phyloP scores from a whole-genome alignment of 768 basidiomycete genomes.

The Russula earlei region DNA sequence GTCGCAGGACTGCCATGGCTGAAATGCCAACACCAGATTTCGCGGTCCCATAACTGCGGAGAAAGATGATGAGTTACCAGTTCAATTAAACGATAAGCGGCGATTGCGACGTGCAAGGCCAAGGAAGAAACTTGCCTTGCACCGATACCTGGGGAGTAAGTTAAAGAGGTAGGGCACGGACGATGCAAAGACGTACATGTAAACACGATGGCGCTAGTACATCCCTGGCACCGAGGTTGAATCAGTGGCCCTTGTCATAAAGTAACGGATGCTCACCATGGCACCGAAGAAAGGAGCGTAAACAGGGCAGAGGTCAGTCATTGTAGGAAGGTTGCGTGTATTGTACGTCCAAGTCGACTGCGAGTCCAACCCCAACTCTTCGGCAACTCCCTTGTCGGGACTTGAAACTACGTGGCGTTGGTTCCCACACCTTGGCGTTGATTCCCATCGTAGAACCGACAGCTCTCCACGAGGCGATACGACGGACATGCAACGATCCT shows the following conservation, averaged over 20 bases:
- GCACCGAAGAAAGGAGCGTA: constrained; percentile 98
- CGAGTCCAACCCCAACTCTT: background rate
- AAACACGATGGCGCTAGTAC: constrained; percentile 94
- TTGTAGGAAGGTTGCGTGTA: constrained; percentile 20
- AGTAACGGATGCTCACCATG: constrained; percentile 53
- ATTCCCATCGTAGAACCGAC: too few species aligned
- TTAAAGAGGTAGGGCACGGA: background rate
- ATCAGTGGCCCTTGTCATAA: background rate
- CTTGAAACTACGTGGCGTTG: background rate
- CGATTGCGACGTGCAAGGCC: background rate
- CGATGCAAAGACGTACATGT: constrained; percentile 58
- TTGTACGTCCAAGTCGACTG: constrained; percentile 2
- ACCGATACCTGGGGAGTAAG: constrained; percentile 52
- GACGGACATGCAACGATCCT: too few species aligned
- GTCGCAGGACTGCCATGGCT: constrained; percentile 89
- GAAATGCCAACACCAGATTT: constrained; percentile 98
- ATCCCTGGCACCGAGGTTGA: constrained; percentile 51
- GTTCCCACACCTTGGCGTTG: too few species aligned
- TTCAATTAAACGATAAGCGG: background rate
- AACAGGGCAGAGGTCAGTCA: constrained; percentile 83
- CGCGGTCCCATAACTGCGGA: constrained; percentile 87
- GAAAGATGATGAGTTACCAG: background rate
- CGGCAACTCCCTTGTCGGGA: background rate
- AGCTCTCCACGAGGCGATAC: too few species aligned
- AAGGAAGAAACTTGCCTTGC: constrained; percentile 49